phyloP scores from a whole-genome alignment of 345 rosid genomes.

The Eucalyptus erythrocorys region DNA sequence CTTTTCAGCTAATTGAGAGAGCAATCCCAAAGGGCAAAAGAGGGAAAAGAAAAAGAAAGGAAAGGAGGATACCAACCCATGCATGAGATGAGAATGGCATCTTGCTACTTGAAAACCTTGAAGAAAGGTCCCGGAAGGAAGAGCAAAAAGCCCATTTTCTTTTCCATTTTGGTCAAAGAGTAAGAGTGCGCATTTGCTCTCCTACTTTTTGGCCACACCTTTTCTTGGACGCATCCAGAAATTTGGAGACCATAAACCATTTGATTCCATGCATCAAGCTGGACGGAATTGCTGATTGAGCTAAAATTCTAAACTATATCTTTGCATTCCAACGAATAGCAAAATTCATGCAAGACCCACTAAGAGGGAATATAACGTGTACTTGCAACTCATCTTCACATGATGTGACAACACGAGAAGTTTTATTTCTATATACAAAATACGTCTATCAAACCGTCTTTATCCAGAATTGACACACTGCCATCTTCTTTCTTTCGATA shows the following conservation, averaged over 20 bases:
- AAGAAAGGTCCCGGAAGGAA: background rate
- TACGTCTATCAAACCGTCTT: accelerated
- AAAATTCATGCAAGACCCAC: background rate
- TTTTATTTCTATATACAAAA: background rate
- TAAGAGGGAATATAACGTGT: background rate
- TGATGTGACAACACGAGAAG: too few species aligned
- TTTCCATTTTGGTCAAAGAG: background rate
- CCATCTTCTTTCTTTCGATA: background rate
- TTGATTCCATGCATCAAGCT: background rate
- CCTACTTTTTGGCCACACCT: background rate
- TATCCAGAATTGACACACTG: background rate
- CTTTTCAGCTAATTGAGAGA: background rate
- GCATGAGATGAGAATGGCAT: background rate
- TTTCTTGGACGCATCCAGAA: background rate
- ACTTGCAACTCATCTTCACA: background rate
- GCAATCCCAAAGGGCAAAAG: background rate
- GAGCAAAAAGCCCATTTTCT: background rate
- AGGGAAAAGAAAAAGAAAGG: background rate
- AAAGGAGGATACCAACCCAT: background rate
- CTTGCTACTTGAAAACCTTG: background rate
- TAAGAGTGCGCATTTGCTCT: background rate
- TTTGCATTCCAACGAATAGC: background rate
- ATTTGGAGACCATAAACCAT: background rate
- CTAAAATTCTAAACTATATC: background rate
- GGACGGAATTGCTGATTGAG: background rate